phyloP scores from a whole-genome alignment of 306 rosid genomes.

The Prunus fruticosa region DNA sequence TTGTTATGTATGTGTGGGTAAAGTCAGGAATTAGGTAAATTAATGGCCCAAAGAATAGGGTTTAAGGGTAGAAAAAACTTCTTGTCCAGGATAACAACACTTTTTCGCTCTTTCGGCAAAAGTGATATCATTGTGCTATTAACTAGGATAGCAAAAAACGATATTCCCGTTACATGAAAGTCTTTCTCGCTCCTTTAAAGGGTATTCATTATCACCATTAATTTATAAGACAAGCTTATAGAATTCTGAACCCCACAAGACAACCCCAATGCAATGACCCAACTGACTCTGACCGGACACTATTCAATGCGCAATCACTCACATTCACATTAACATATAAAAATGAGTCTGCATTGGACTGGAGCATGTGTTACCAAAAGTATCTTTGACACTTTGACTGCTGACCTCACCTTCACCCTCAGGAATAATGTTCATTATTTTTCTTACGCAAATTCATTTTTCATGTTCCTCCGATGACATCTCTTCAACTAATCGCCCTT shows the following conservation, averaged over 20 bases:
- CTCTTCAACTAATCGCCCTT: slow-evolving; percentile 4
- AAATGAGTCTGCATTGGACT: slow-evolving; percentile 25
- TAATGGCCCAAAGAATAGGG: too few relatives aligned
- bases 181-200: too few relatives aligned
- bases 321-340: slow-evolving; percentile 8
- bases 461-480: neutral
- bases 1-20: too few relatives aligned
- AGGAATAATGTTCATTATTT: too few relatives aligned
- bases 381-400: slow-evolving; percentile 44
- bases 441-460: neutral
- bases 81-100: too few relatives aligned
- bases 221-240: neutral
- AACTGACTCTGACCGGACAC: neutral
- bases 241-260: slow-evolving; percentile 8
- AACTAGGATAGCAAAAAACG: fast-evolving
- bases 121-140: too few relatives aligned
- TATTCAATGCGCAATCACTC: slow-evolving; percentile 10
- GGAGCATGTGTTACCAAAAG: slow-evolving; percentile 33
- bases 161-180: too few relatives aligned
- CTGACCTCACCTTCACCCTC: slow-evolving; percentile 11
- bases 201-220: too few relatives aligned
- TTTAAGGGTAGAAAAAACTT: too few relatives aligned
- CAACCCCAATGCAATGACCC: neutral
- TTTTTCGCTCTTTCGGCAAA: fast-evolving
- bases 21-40: too few relatives aligned